phyloP scores from a whole-genome alignment of 2,329 filamentous ascomycete genomes.

The Aspergillus fumigatus region DNA sequence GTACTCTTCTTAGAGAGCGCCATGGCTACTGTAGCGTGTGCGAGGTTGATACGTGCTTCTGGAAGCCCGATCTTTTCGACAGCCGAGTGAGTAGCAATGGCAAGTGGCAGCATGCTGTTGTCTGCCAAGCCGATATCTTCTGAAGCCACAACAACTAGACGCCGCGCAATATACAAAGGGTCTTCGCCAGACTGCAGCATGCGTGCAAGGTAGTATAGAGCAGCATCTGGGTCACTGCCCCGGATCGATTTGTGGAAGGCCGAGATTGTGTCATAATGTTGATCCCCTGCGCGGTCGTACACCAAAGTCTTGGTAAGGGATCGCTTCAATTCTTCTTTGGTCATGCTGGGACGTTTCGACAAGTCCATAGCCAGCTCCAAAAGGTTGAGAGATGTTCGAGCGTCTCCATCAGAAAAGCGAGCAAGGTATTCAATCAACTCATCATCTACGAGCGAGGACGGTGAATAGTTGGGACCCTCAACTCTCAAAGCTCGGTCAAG shows the following conservation, averaged over 20 bases:
- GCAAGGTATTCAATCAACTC: constrained; percentile 78
- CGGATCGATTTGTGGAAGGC: constrained; percentile 95
- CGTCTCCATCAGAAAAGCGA: constrained; percentile 85
- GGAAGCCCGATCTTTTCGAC: constrained; percentile 93
- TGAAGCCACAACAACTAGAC: constrained; percentile 90
- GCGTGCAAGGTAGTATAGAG: constrained; percentile 88
- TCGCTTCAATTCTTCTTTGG: constrained; percentile 71
- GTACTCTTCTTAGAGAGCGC: constrained; percentile 81
- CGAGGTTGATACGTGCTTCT: constrained; percentile 87
- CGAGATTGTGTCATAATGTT: constrained; percentile 96
- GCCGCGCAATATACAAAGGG: constrained; percentile 82
- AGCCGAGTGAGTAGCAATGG: constrained; percentile 79
- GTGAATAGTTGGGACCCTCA: constrained; percentile 51
- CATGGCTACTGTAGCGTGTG: constrained; percentile 79
- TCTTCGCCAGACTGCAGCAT: constrained; percentile 97
- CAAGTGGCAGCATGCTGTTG: constrained; percentile 74
- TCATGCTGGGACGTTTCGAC: constrained; percentile 60
- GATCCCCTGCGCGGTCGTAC: constrained; percentile 90
- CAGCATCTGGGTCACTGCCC: constrained; percentile 78
- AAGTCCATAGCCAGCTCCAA: constrained; percentile 84
- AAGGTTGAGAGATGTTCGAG: constrained; percentile 85
- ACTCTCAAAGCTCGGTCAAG: constrained; percentile 67
- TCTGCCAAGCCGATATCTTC: constrained; percentile 93
- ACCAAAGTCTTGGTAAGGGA: constrained; percentile 87
- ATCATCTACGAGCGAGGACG: constrained; percentile 61